phyloP scores from a whole-genome alignment of 208 protist species.

The Trypanosoma conorhini region DNA sequence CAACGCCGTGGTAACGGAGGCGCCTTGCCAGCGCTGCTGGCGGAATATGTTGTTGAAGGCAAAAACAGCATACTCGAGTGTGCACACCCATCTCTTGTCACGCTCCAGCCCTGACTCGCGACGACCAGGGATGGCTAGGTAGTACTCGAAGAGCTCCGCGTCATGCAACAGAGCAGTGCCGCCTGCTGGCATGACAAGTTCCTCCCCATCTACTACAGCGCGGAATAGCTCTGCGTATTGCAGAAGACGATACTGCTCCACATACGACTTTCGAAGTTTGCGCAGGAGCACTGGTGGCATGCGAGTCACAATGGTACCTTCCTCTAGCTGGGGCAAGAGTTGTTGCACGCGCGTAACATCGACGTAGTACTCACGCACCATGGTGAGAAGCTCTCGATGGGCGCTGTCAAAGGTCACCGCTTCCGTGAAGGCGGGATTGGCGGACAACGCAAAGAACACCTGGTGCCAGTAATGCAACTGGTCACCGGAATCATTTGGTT shows the following conservation, averaged over 20 bases:
- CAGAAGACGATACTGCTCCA: slow-evolving; percentile 23
- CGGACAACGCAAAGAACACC: slow-evolving; percentile 41
- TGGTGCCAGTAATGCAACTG: slow-evolving; percentile 52
- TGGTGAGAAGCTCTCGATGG: slow-evolving; percentile 26
- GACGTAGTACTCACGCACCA: slow-evolving; percentile 32
- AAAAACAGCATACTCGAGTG: slow-evolving; percentile 43
- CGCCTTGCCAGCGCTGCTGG: slow-evolving; percentile 16
- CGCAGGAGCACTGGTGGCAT: slow-evolving; percentile 33
- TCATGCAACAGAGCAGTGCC: slow-evolving; percentile 48
- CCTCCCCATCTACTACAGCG: slow-evolving; percentile 26
- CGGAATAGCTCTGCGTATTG: slow-evolving; percentile 32
- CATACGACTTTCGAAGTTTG: slow-evolving; percentile 27
- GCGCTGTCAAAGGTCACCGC: slow-evolving; percentile 13
- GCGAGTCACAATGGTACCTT: slow-evolving; percentile 20
- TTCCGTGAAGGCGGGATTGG: slow-evolving; percentile 35
- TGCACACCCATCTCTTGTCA: slow-evolving; percentile 42
- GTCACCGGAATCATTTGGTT: slow-evolving; percentile 13
- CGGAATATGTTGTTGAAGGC: slow-evolving; percentile 34
- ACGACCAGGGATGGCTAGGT: slow-evolving; percentile 50
- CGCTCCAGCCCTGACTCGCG: slow-evolving; percentile 37
- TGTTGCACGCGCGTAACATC: slow-evolving; percentile 32
- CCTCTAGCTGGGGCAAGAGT: slow-evolving; percentile 23
- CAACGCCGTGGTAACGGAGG: slow-evolving; percentile 19
- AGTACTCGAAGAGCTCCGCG: slow-evolving; percentile 50
- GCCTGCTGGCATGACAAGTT: slow-evolving; percentile 19